These are phyloP conservation scores for Immersiella caudata DNA, from an alignment of 495 filamentous ascomycete species.

Conservation along the genomic window DNA sequence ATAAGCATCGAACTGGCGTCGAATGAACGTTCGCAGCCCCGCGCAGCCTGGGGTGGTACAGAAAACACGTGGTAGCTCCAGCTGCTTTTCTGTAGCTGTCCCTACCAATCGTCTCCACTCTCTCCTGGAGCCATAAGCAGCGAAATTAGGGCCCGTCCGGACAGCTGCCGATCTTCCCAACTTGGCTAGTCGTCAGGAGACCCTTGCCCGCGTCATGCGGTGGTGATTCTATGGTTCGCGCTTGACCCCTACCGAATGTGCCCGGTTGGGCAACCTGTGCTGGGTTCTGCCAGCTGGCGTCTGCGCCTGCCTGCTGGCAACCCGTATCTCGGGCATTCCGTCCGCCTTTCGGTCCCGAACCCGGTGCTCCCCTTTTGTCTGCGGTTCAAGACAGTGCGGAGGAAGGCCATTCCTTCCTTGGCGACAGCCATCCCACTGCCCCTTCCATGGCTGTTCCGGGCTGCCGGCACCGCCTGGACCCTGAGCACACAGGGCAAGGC, in stretches of 20 bases:
- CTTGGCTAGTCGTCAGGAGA: constrained; percentile 5
- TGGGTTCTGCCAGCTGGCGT: not conserved
- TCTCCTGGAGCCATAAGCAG: constrained; percentile 8
- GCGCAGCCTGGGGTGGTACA: constrained; percentile 1
- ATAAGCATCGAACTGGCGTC: constrained; percentile 13
- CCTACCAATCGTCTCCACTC: not conserved
- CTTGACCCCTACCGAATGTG: not conserved
- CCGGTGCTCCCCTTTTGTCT: constrained; percentile 3
- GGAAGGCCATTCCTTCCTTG: not conserved
- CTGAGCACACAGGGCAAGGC: not conserved
- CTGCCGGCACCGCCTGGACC: not conserved
- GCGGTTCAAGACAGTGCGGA: not conserved
- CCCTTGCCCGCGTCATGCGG: constrained; percentile 11
- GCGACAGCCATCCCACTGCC: constrained; percentile 2
- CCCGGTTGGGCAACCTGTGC: constrained; percentile 11
- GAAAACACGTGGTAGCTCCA: not conserved
- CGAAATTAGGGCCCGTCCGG: constrained; percentile 15
- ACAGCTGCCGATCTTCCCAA: constrained; percentile 17
- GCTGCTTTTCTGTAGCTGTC: not conserved
- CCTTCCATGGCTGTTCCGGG: constrained; percentile 2
- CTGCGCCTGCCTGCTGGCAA: not conserved
- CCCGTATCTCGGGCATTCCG: not conserved
- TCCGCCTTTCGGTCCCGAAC: constrained; percentile 18
- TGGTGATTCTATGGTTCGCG: not conserved
- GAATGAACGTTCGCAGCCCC: not conserved